Conservation (phyloP, 148 eudicot species). For the Rhododendron henanense region DNA sequence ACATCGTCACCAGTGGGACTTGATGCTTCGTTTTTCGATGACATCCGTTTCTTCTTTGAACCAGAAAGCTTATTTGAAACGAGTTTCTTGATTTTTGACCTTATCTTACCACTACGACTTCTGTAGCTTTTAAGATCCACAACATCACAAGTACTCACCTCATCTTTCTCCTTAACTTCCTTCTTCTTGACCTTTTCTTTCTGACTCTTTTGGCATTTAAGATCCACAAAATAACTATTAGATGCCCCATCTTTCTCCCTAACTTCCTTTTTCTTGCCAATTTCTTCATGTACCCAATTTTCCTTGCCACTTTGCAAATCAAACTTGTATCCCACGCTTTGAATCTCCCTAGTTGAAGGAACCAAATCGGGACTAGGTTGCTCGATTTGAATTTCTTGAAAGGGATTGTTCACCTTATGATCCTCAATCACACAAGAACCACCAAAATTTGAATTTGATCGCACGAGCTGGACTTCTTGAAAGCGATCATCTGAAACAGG, state of each 20-base stretch:
- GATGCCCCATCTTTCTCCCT: conserved; percentile 15
- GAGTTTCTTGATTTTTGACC: conserved; percentile 55
- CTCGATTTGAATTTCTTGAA: conserved; percentile 16
- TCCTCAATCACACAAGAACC: conserved; percentile 11
- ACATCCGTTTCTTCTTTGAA: conserved; percentile 22
- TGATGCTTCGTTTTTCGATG: conserved; percentile 2
- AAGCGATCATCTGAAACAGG: neutral
- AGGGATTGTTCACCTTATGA: conserved; percentile 5
- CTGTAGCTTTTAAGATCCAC: neutral
- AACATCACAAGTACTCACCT: conserved; percentile 5
- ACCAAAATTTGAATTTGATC: neutral
- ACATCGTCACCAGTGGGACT: neutral
- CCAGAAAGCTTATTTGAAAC: conserved; percentile 31
- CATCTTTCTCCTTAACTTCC: conserved; percentile 15
- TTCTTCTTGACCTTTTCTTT: conserved; percentile 8
- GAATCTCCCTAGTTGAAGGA: conserved; percentile 5
- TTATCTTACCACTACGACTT: conserved; percentile 26
- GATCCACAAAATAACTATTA: neutral
- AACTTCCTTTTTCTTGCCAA: neutral
- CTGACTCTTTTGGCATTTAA: neutral
- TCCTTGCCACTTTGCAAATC: neutral
- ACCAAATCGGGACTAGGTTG: neutral
- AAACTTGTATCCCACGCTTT: neutral
- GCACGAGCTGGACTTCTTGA: neutral
- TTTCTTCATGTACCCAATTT: conserved; percentile 13